Conservation (phyloP, 768 basidiomycete species). For the Termitomyces sp. region DNA sequence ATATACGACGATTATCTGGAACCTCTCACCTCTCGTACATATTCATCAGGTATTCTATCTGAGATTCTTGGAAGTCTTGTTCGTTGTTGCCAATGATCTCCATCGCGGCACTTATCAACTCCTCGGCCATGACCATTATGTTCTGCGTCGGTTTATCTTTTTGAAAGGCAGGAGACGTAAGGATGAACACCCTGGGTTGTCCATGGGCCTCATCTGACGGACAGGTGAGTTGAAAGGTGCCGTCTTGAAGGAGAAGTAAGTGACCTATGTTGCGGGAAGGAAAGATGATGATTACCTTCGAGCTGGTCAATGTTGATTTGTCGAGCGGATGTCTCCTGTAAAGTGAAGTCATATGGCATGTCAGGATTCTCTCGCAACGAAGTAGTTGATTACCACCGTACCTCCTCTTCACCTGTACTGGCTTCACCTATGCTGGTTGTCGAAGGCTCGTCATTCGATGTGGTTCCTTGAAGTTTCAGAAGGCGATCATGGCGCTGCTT, state of each 20-base stretch:
- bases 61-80: neutral
- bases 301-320: neutral
- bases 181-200: neutral
- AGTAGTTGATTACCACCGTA: neutral
- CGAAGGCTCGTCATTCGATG: neutral
- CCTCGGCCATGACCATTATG: neutral
- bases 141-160: neutral
- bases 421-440: neutral
- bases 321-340: no score
- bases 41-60: neutral
- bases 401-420: neutral
- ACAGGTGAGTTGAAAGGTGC: neutral
- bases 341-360: no score
- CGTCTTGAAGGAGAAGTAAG: neutral
- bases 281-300: no score
- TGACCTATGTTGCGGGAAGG: neutral
- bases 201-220: neutral
- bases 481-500: neutral
- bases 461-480: neutral
- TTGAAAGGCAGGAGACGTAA: neutral
- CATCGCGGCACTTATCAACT: neutral
- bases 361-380: neutral
- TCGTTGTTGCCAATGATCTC: neutral
- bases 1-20: no score
- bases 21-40: neutral